A percentile compares a stretch with the other conserved stretches of the same genome.
phyloP scores from a whole-genome alignment of 225 moss, liverwort and hornwort species.

The Ulota crispa region DNA sequence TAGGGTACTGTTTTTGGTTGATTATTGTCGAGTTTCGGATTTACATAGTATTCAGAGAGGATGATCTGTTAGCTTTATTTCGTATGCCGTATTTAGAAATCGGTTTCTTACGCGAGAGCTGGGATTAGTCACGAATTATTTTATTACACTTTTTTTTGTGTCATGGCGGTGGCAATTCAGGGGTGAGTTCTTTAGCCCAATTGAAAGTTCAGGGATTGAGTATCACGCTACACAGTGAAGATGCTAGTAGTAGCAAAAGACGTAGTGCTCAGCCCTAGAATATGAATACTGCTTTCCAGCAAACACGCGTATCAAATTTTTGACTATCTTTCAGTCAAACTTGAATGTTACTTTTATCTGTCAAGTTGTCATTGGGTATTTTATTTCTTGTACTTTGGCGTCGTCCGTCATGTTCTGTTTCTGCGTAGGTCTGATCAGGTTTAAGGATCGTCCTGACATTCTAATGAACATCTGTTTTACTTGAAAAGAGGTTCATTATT shows the following conservation, averaged over 20 bases:
- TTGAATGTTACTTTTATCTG: background rate
- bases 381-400: background rate
- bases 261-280: conserved; percentile 7
- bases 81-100: background rate
- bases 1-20: conserved; percentile 22
- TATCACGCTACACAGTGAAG: conserved; percentile 31
- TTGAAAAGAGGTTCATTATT: no score
- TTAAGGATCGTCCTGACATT: background rate
- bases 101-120: conserved; percentile 4
- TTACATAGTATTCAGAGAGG: conserved; percentile 21
- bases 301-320: background rate
- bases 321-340: background rate
- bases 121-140: background rate
- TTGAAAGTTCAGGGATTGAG: conserved; percentile 3
- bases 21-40: conserved; percentile 40
- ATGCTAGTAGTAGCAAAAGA: conserved; percentile 21
- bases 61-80: conserved; percentile 14
- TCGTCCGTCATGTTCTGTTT: background rate
- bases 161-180: conserved; percentile 18
- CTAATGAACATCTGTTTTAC: no score
- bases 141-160: conserved; percentile 10
- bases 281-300: conserved; percentile 13
- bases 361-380: background rate
- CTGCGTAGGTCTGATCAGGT: background rate
- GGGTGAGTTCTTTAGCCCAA: background rate